phyloP scores from a whole-genome alignment of 2,329 filamentous ascomycete genomes.

The Pyrenophora graminea region DNA sequence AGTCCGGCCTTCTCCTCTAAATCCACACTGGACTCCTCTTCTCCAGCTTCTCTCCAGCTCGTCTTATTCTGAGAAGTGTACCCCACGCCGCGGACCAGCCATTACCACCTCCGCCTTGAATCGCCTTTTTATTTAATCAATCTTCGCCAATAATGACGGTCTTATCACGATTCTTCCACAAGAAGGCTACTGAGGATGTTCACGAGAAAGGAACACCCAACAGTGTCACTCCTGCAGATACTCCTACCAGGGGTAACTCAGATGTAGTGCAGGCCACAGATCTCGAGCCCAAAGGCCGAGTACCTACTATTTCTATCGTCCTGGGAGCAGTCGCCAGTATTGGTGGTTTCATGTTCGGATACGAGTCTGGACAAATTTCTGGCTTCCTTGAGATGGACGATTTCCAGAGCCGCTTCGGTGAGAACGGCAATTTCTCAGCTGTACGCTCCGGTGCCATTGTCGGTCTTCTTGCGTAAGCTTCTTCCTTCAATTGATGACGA shows the following conservation, averaged over 20 bases:
- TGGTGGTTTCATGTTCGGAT: constrained; percentile 44
- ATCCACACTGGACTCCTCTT: constrained; percentile 23
- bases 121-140: constrained; percentile 3
- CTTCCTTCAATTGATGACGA: not conserved
- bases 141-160: constrained; percentile 4
- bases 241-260: constrained; percentile 32
- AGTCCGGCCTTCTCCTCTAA: constrained; percentile 20
- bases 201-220: constrained; percentile 34
- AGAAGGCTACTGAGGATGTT: constrained; percentile 17
- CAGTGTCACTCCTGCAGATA: constrained; percentile 28
- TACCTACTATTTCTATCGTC: constrained; percentile 34
- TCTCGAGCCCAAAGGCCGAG: constrained; percentile 26
- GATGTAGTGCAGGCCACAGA: constrained; percentile 9
- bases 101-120: constrained; percentile 4
- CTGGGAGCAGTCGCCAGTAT: constrained; percentile 41
- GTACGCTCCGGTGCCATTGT: constrained; percentile 44
- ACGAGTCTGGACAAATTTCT: constrained; percentile 21
- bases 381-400: constrained; percentile 44
- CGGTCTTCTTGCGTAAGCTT: constrained; percentile 40
- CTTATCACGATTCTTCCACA: constrained; percentile 32
- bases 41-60: constrained; percentile 24
- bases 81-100: constrained; percentile 7
- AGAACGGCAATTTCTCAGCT: constrained; percentile 40
- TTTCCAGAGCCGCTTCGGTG: constrained; percentile 40
- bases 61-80: constrained; percentile 10